phyloP scores from a whole-genome alignment of 441 rosid genomes.

The Bocquillonia castaneifolia region DNA sequence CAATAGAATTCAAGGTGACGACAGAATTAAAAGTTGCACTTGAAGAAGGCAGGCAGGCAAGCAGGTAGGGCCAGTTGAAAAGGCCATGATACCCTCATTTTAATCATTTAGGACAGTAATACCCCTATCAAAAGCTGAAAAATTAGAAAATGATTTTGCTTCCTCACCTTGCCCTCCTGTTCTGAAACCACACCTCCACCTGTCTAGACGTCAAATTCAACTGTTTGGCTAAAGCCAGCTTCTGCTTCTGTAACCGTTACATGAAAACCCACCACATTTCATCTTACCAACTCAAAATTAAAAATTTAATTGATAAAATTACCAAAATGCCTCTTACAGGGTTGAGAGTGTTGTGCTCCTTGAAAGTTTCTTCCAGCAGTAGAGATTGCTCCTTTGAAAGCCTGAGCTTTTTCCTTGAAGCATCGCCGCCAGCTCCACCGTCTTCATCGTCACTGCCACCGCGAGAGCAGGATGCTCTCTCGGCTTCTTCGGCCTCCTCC shows the following conservation, averaged over 20 bases:
- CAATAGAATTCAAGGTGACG: not conserved
- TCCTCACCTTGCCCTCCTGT: conserved; percentile 84
- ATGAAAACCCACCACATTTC: not conserved
- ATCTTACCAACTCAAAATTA: not conserved
- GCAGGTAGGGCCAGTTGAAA: not conserved
- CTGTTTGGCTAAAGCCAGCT: conserved; percentile 70
- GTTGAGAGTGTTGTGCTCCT: conserved; percentile 72
- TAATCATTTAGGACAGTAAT: not conserved
- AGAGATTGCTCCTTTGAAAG: conserved; percentile 74
- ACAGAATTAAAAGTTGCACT: not conserved
- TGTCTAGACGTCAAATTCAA: conserved; percentile 72
- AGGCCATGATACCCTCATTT: not conserved
- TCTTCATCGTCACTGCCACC: conserved; percentile 71
- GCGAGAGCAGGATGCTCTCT: conserved; percentile 54
- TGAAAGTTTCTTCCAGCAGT: conserved; percentile 76
- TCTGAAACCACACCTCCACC: conserved; percentile 96
- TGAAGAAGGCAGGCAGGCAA: not conserved
- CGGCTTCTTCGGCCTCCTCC: conserved; percentile 56
- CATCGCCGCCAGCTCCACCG: conserved; percentile 49
- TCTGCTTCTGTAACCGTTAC: conserved; percentile 55
- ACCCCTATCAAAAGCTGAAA: conserved; percentile 4
- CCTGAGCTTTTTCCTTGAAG: conserved; percentile 73
- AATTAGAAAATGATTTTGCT: not conserved
- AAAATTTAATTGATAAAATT: not conserved
- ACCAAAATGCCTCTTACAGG: conserved; percentile 55